Evolutionary conservation across 352 stramenopile species (phyloP).

Genomic region (Pythium brachiatum): DNA sequence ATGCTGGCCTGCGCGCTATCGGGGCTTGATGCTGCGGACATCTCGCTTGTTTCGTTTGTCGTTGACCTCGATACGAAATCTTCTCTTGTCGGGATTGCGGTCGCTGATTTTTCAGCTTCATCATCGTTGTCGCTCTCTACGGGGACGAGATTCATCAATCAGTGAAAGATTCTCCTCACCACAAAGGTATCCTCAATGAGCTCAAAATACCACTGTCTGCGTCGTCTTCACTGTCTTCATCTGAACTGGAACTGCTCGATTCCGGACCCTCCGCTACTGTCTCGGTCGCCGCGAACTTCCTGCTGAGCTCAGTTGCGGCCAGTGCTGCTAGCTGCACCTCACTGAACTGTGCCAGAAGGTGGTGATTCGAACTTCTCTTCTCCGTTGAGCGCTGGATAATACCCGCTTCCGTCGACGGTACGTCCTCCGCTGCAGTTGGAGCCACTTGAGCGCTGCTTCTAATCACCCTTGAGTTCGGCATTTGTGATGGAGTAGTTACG

Average conservation of each 20-base stretch:
- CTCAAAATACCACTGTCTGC: not conserved
- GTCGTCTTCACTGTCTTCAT: not conserved
- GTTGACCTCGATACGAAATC: slow-evolving; percentile 4
- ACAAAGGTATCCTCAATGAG: not conserved
- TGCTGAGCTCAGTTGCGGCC: slow-evolving; percentile 10
- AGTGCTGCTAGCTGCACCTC: slow-evolving; percentile 33
- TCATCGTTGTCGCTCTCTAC: not conserved
- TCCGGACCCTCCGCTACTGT: not conserved
- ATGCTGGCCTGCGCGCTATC: not conserved
- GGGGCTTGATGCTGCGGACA: slow-evolving; percentile 2
- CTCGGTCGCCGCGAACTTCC: not conserved
- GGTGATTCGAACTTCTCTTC: slow-evolving; percentile 30
- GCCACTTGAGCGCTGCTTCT: not conserved
- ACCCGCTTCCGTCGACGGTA: slow-evolving; percentile 8
- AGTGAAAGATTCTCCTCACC: not conserved
- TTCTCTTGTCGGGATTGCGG: not conserved
- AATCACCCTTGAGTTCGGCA: not conserved
- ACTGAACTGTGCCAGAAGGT: slow-evolving; percentile 35
- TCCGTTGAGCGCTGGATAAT: slow-evolving; percentile 19
- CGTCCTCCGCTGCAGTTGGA: not conserved
- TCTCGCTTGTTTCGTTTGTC: slow-evolving; percentile 14
- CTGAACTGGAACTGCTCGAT: not conserved
- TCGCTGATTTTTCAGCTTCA: not conserved
- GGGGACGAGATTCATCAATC: not conserved
- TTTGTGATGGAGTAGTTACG: not conserved